These are phyloP conservation scores for Heritiera littoralis DNA, from an alignment of 345 rosid genomes.

Conservation along the genomic window DNA sequence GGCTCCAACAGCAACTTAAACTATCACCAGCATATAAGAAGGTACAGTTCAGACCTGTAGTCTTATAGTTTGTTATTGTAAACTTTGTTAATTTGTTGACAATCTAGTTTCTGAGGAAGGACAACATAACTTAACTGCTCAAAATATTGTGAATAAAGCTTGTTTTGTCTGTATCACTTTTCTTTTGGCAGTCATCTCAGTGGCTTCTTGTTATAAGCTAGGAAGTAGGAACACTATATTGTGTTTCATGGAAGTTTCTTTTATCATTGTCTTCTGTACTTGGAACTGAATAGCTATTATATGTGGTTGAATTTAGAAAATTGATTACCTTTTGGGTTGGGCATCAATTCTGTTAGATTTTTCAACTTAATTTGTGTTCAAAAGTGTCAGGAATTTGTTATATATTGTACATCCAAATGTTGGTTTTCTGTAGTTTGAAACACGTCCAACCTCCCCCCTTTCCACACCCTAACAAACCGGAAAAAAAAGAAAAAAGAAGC, in stretches of 20 bases:
- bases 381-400: neutral
- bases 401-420: neutral
- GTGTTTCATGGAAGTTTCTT: constrained; percentile 8
- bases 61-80: neutral
- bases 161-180: neutral
- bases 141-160: neutral
- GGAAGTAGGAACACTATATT: neutral
- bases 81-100: neutral
- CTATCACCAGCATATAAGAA: constrained; percentile 87
- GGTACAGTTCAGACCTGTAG: constrained; percentile 38
- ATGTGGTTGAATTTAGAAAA: neutral
- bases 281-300: neutral
- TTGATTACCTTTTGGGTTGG: neutral
- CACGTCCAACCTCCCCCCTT: too few species aligned
- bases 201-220: neutral
- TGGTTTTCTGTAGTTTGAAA: neutral
- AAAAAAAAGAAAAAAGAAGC: too few species aligned
- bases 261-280: neutral
- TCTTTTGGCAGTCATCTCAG: neutral
- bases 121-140: neutral
- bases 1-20: constrained; percentile 90
- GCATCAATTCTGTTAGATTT: neutral
- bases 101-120: neutral
- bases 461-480: too few species aligned
- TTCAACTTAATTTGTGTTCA: neutral